A percentile compares a stretch with the other conserved stretches of the same genome.
Evolutionary conservation across 352 stramenopile genomes (phyloP).

Genomic region (Globisporangium sylvaticum): DNA sequence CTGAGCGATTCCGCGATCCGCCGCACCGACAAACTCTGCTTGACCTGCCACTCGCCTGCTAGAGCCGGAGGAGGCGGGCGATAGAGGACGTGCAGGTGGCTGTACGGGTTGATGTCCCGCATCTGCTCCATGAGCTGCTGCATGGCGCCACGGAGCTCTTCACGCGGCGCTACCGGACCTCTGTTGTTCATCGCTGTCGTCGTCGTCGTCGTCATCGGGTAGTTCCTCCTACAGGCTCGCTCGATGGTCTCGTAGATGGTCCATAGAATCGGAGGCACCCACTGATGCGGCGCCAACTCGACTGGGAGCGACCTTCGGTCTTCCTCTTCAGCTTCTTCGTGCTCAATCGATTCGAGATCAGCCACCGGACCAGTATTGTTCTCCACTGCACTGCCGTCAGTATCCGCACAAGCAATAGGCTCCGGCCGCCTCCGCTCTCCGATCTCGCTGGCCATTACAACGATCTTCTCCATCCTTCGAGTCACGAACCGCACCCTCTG

Average conservation of each 20-base stretch:
- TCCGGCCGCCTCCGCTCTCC: background rate
- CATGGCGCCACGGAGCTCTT: slow-evolving; percentile 23
- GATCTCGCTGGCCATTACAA: background rate
- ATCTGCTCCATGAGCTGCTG: slow-evolving; percentile 29
- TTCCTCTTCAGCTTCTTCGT: background rate
- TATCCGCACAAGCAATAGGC: background rate
- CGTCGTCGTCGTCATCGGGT: background rate
- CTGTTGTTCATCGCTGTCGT: background rate
- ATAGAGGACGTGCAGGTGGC: slow-evolving; percentile 42
- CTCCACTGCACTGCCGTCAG: background rate
- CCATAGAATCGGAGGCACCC: slow-evolving; percentile 33
- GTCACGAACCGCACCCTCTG: background rate
- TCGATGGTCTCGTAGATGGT: slow-evolving; percentile 29
- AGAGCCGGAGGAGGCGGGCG: slow-evolving; percentile 23
- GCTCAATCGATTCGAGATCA: background rate
- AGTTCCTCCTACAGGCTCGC: slow-evolving; percentile 1
- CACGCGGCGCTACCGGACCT: slow-evolving; percentile 4
- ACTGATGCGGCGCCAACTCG: slow-evolving; percentile 29
- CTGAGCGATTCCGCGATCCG: slow-evolving; percentile 22
- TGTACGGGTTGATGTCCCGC: slow-evolving; percentile 31
- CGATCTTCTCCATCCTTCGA: background rate
- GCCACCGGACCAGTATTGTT: background rate
- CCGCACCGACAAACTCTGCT: slow-evolving; percentile 19
- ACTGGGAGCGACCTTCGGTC: background rate
- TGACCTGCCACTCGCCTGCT: slow-evolving; percentile 18